These are phyloP conservation scores for Secale cereale DNA, from an alignment of 176 grass and related monocot species.

Conservation along the genomic window DNA sequence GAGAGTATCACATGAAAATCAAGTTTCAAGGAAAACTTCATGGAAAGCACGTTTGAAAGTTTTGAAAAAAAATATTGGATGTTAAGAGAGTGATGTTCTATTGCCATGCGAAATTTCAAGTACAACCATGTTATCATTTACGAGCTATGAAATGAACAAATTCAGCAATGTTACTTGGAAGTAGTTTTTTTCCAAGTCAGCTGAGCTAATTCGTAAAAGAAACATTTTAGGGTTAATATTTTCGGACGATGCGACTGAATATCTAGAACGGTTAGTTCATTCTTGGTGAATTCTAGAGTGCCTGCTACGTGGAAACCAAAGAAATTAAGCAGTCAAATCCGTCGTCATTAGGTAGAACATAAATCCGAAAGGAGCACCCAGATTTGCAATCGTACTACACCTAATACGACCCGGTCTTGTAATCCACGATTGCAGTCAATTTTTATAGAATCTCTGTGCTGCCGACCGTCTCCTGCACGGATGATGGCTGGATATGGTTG, in stretches of 20 bases:
- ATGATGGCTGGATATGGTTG: background rate
- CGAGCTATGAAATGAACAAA: no score
- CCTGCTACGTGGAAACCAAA: background rate
- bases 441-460: background rate
- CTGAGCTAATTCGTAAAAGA: no score
- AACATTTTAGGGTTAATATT: no score
- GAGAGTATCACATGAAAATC: no score
- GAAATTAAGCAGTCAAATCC: background rate
- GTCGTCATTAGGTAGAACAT: background rate
- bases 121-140: no score
- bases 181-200: no score
- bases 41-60: no score
- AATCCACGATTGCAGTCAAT: background rate
- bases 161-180: no score
- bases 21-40: no score
- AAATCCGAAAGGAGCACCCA: background rate
- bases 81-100: no score
- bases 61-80: no score
- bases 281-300: background rate
- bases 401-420: background rate
- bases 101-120: no score
- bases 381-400: background rate
- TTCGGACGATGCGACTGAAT: background rate
- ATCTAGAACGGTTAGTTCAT: background rate
- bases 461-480: background rate